Percentiles rank a stretch among this genome's conserved stretches.
phyloP scores from a whole-genome alignment of 345 rosid species.

The Eucalyptus pauciflora region DNA sequence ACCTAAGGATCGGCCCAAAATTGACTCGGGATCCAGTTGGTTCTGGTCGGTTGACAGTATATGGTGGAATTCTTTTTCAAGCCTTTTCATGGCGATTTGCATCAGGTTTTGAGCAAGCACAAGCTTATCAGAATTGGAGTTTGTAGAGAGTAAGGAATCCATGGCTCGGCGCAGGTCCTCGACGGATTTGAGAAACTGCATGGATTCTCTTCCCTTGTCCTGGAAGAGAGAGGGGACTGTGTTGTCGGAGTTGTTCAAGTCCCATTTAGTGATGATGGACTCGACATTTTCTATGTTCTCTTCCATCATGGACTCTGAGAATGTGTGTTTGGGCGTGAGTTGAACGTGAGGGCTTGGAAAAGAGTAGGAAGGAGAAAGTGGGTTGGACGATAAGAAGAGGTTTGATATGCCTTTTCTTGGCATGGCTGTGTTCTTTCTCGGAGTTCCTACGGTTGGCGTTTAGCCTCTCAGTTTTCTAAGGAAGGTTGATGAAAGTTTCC shows the following conservation, averaged over 20 bases:
- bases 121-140: constrained; percentile 36
- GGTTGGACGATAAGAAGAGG: background rate
- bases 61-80: constrained; percentile 42
- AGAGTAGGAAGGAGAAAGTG: constrained; percentile 3
- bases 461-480: background rate
- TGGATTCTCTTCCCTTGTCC: constrained; percentile 34
- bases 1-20: constrained; percentile 36
- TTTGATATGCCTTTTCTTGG: background rate
- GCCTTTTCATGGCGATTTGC: constrained; percentile 63
- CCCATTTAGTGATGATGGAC: constrained; percentile 56
- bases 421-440: background rate
- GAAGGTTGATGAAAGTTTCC: background rate
- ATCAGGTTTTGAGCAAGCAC: constrained; percentile 48
- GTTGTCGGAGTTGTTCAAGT: constrained; percentile 13
- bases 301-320: constrained; percentile 36
- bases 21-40: constrained; percentile 39
- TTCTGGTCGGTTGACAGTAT: constrained; percentile 25
- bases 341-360: constrained; percentile 1
- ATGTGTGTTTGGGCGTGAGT: background rate
- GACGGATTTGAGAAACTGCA: constrained; percentile 30
- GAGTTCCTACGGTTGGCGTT: background rate
- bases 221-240: constrained; percentile 20
- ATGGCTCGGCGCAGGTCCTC: constrained; percentile 37
- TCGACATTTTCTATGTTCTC: constrained; percentile 36
- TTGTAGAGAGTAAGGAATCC: constrained; percentile 33